Evolutionary conservation across 2,329 filamentous ascomycete genomes (phyloP), one percentile per base, ranked within the genome.

Genomic region (Cercospora sp.): DNA sequence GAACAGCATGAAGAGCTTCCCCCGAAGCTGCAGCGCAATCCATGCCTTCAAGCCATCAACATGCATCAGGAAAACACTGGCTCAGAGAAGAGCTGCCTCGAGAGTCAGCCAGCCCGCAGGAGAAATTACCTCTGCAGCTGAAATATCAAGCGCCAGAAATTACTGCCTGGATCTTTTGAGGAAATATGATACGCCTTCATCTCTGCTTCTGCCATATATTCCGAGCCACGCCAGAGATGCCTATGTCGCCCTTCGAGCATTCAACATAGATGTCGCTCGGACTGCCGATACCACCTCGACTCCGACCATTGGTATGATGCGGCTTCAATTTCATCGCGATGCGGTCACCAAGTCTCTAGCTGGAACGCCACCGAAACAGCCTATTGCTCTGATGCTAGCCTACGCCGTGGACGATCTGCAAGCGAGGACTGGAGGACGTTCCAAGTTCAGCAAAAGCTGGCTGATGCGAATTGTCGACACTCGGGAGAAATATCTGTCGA

Each of bases 291-390:
- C 91, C 12, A 94, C 95, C 20, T 95, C 92, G 58, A 95, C 91
- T 69, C 88, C 91, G n/a, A 90, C 90, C 3, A 91, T 98, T 69
- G 94, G 93, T 60, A 85, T 90, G 63, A 89, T 98, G 85, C 93
- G 95, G 71, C 90, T 97, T 80, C 92, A 97, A 79, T 98, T 98
- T 83, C 98, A 95, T 92, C 88, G 92, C 60, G 94, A 98, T 74
- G 89, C 92, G 4, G 83, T 99, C 62, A 87, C 90, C 64, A 89
- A 90, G 69, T 91, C 92, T 1, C 90, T 97, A 68, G 85, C 90
- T 1, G 91, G 91, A 33, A 83, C 84, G 0, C 94, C 95, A 1
- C 93, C 94, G 1, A 92, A 93, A 75, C 94, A 99, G 78, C 95
- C 95, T 23, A 92, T 97, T 51, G 94, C 94, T 67, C 87, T 97